Base-by-base conservation (phyloP, 164 flowering plant genomes). In the Aristolochia fimbriata region DNA sequence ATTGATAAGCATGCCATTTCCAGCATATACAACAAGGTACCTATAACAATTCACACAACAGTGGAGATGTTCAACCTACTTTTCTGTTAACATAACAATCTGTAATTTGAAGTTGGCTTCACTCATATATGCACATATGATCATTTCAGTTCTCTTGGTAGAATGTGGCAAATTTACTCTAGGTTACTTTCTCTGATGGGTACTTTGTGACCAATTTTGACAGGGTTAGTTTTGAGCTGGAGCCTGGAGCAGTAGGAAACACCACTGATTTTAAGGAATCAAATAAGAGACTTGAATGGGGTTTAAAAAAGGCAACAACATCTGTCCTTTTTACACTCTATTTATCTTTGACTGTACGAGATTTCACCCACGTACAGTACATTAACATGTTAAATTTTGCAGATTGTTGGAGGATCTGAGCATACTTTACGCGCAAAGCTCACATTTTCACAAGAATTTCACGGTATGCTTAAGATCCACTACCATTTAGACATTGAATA, bases 331-430 rank as follows among this genome's bases (percentile, higher is more conserved):
- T 62, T 15, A 4, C 4, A 14, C 0, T 17, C 43, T 15, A 1
- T 10, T 52, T 52, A 17, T 24, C 23, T 41, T 41, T 61, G 16
- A 7, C 53, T 23, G 51, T 22, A 50, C 57, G 19, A 11, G 1
- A 27, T 48, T 23, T 57, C 27, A 19, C 23, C 21, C 24, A n/a
- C 55, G 1, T 37, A 37, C 43, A 37, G 43, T n/a, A 4, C 55
- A 60, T 60, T 70, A 61, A 70, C 50, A 13, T 16, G 45, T 59
- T 56, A 25, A 51, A 27, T 73, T 15, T 58, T 61, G 62, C 79
- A 92, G 96, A 80, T 92, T 80, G 87, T 92, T 69, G 98, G 98
- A 63, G 98, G 95, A 64, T 76, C 87, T 41, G 96, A 85, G 59
- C 89, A 85, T 73, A 89, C 90, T 9, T 76, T 92, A 54, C 95